Evolutionary conservation across 176 grass and related monocot species (phyloP).

Genomic region (Rhynchospora tenuis): DNA sequence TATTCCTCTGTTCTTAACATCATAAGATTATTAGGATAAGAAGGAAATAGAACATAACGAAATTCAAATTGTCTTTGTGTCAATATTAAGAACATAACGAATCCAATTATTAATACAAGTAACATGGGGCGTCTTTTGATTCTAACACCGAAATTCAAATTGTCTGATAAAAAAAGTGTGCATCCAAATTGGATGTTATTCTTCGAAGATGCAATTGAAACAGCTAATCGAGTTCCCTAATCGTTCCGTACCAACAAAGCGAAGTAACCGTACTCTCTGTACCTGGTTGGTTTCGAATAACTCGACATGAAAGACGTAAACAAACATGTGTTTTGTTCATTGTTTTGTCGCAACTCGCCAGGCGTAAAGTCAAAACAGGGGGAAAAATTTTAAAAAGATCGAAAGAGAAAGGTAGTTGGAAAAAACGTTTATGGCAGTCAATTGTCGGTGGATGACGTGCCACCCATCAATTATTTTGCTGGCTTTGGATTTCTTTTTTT

Average conservation of each 20-base stretch:
- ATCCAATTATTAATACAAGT: no score
- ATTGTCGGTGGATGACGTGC: constrained; percentile 15
- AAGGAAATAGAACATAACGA: no score
- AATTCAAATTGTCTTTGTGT: no score
- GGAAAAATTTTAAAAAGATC: not conserved
- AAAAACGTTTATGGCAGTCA: not conserved
- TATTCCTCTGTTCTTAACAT: no score
- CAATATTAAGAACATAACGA: no score
- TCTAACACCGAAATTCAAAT: no score
- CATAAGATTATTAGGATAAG: no score
- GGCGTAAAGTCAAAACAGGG: not conserved
- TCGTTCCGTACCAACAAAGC: not conserved
- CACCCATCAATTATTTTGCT: not conserved
- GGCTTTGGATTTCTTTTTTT: no score
- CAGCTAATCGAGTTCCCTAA: not conserved
- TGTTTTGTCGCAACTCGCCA: no score
- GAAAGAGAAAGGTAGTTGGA: not conserved
- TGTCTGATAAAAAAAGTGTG: no score
- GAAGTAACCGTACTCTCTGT: not conserved
- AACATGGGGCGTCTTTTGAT: no score
- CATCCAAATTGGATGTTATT: not conserved
- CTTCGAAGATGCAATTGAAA: not conserved
- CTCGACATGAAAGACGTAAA: not conserved
- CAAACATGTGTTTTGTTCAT: no score
- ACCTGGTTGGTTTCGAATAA: not conserved